Evolutionary conservation across 768 basidiomycete genomes (phyloP).

Genomic region (Coprinellus aureogranulatus): DNA sequence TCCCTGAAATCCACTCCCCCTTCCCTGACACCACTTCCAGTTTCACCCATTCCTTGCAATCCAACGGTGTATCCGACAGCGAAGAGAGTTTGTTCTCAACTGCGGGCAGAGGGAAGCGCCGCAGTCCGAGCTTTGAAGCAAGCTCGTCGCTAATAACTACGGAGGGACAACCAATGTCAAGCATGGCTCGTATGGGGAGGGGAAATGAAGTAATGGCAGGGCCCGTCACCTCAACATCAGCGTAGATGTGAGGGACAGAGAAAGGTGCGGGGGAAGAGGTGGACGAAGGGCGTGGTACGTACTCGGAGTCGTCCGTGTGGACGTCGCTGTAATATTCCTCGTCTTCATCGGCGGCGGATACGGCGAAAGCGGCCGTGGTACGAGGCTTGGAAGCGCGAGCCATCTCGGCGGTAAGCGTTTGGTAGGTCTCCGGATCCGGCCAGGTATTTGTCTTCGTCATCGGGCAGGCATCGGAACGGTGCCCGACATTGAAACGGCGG

Average conservation of each 20-base stretch:
- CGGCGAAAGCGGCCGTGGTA: not conserved
- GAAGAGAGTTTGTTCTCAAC: constrained; percentile 19
- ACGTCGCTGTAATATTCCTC: no score
- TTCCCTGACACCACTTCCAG: constrained; percentile 11
- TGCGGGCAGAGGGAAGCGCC: constrained; percentile 12
- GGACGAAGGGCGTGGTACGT: constrained; percentile 1
- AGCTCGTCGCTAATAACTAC: constrained; percentile 19
- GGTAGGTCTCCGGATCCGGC: constrained; percentile 6
- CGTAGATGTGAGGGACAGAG: constrained; percentile 3
- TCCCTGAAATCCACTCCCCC: constrained; percentile 17
- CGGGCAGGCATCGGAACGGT: not conserved
- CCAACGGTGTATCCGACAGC: constrained; percentile 9
- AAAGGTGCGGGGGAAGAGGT: not conserved
- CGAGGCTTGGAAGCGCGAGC: not conserved
- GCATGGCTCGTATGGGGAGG: constrained; percentile 10
- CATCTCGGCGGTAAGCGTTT: constrained; percentile 4
- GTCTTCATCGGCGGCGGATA: not conserved
- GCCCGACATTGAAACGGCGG: constrained; percentile 12
- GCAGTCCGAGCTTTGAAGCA: constrained; percentile 11
- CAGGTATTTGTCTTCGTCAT: constrained; percentile 9
- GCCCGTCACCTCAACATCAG: not conserved
- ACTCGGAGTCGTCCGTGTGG: no score
- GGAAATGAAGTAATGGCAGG: constrained; percentile 7
- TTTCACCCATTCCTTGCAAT: constrained; percentile 19
- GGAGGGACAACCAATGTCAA: constrained; percentile 19